Evolutionary conservation across 176 grass and related monocot genomes (phyloP).

Genomic region (Aechmea fasciata): DNA sequence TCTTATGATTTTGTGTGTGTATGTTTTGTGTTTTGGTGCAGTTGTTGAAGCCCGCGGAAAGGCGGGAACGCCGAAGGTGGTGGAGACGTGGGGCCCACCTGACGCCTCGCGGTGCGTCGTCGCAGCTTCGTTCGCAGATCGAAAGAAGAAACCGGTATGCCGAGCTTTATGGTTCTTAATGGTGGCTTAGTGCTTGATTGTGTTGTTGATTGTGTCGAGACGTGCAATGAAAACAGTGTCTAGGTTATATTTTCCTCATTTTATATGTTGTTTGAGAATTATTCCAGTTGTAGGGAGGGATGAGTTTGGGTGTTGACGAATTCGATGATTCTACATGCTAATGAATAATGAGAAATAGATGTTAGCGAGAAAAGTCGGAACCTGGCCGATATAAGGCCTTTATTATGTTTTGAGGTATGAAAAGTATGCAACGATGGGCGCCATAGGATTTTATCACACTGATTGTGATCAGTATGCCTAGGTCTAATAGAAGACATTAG

Average conservation of each 20-base stretch:
- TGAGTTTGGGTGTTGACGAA: too few relatives aligned
- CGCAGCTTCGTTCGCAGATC: slow-evolving; percentile 51
- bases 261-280: too few relatives aligned
- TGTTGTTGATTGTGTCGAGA: too few relatives aligned
- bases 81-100: slow-evolving; percentile 73
- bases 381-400: background rate
- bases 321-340: background rate
- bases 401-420: background rate
- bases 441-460: background rate
- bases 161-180: background rate
- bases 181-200: background rate
- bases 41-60: slow-evolving; percentile 61
- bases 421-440: background rate
- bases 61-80: slow-evolving; percentile 52
- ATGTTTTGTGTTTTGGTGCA: background rate
- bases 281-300: too few relatives aligned
- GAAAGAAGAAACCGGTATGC: slow-evolving; percentile 43
- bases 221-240: too few relatives aligned
- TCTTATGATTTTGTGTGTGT: background rate
- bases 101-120: slow-evolving; percentile 54
- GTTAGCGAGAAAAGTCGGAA: background rate
- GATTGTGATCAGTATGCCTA: background rate
- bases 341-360: background rate
- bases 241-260: too few relatives aligned
- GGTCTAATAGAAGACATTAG: background rate